These are phyloP conservation scores for Coleophoma cylindrospora DNA, from an alignment of 2,329 filamentous ascomycete species.

Conservation along the genomic window DNA sequence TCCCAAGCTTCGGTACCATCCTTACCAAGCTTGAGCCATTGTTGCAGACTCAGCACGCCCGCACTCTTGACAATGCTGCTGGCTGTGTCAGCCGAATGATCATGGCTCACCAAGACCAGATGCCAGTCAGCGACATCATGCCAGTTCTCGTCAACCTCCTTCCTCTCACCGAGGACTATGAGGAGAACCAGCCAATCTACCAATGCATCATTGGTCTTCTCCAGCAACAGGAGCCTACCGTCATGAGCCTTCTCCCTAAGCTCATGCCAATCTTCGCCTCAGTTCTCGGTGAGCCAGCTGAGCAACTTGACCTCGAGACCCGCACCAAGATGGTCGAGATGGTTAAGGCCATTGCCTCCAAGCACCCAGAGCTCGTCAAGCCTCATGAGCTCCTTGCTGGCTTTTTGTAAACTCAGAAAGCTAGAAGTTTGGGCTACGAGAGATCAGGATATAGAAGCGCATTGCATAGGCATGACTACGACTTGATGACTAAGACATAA, in stretches of 20 bases:
- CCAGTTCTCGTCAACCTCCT: constrained; percentile 74
- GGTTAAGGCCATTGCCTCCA: constrained; percentile 36
- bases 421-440: no score
- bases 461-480: no score
- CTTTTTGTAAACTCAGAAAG: not conserved
- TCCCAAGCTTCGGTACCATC: constrained; percentile 71
- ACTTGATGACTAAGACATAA: no score
- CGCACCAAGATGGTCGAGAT: constrained; percentile 61
- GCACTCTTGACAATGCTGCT: constrained; percentile 87
- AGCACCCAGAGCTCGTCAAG: constrained; percentile 20
- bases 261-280: constrained; percentile 68
- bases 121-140: constrained; percentile 77
- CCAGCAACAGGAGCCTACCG: constrained; percentile 61
- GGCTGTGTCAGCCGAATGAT: constrained; percentile 93
- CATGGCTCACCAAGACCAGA: constrained; percentile 75
- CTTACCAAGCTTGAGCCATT: constrained; percentile 83
- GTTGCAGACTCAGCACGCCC: constrained; percentile 69
- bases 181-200: constrained; percentile 94
- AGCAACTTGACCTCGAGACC: constrained; percentile 71
- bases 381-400: constrained; percentile 17
- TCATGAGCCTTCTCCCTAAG: constrained; percentile 64
- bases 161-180: constrained; percentile 87
- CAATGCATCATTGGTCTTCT: constrained; percentile 77
- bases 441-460: no score
- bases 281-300: constrained; percentile 65